Base-by-base conservation (phyloP, 768 basidiomycete genomes). In the Agrocybe pediades region DNA sequence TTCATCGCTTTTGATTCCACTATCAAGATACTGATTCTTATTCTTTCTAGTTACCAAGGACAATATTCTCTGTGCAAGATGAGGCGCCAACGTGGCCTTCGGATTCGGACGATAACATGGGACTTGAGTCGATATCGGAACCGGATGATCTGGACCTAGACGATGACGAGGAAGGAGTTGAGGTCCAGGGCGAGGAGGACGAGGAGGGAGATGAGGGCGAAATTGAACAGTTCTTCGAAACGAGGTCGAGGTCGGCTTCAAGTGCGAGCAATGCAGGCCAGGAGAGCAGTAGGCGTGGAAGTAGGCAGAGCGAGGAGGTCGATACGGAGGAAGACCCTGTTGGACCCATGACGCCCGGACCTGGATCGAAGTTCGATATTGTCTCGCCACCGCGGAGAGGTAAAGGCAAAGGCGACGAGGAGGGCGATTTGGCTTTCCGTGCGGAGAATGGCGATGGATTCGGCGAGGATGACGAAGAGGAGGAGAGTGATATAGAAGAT, bases 61-160 rank as follows among this genome's bases (percentile, higher is more conserved):
- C 84, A 30, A 92, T 95, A 49, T 94, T 98, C 59, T 85, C 90
- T 0, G 80, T 98, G 3, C 90, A 92, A 56, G 88, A 95, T 36
- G 92, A 94, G 58, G 92, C 89, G 1, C 93, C 94, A 1, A 80
- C 79, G 4, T 97, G 94, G 93, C 80, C 85, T 6, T 80, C 76
- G 0, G 88, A 88, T 64, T 83, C 79, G 9, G 92, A 91, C 53
- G 88, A 88, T 57, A 79, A 81, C 53, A 84, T 90, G 74, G 91
- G 87, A 0, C 70, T 95, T 19, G 88, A 92, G 63, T 90, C 88
- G 4, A 84, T 96, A 20, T 94, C 91, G 8, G 93, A 90, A 51
- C 83, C 85, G 27, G 82, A 88, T 57, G 87, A 87, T 44, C 68
- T 84, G 58, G 83, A 84, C 45, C 62, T 71, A 44, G 80, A 81